Evolutionary conservation across 2,329 filamentous ascomycete species (phyloP).

Genomic region (Exophiala oligosperma): DNA sequence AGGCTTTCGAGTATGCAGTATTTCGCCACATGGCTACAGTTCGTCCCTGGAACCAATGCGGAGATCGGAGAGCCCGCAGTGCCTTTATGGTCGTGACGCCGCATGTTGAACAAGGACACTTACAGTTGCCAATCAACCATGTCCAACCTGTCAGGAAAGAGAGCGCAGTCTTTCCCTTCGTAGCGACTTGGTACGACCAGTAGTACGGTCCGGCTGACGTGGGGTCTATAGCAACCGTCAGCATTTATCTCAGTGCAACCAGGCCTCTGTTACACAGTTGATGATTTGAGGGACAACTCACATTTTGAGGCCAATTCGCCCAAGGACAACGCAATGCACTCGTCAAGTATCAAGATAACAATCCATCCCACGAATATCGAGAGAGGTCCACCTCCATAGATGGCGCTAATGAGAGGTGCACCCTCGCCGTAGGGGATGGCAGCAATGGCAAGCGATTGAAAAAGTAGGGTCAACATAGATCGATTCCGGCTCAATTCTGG

Average conservation of each 20-base stretch:
- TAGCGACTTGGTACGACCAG: constrained; percentile 53
- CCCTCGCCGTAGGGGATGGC: constrained; percentile 48
- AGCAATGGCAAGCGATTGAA: constrained; percentile 62
- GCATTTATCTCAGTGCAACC: neutral
- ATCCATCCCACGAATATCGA: constrained; percentile 61
- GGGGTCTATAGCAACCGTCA: neutral
- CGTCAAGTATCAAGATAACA: constrained; percentile 53
- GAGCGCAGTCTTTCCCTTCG: constrained; percentile 40
- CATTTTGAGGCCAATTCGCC: constrained; percentile 54
- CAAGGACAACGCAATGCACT: constrained; percentile 54
- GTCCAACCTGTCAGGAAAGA: constrained; percentile 57
- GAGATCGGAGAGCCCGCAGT: no score
- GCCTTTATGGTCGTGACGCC: no score
- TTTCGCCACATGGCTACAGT: no score
- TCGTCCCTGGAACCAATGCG: no score
- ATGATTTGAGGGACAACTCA: constrained; percentile 34
- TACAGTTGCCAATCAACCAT: constrained; percentile 54
- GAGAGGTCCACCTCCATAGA: constrained; percentile 50
- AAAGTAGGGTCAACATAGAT: constrained; percentile 60
- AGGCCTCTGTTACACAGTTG: constrained; percentile 24
- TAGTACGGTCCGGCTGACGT: constrained; percentile 54
- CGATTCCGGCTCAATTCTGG: constrained; percentile 59
- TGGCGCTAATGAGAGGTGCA: constrained; percentile 50
- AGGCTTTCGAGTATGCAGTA: neutral
- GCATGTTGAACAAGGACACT: neutral